Evolutionary conservation across 805 yeast species (phyloP), one percentile per base, ranked within the genome.

Genomic region (Candida ovalis): DNA sequence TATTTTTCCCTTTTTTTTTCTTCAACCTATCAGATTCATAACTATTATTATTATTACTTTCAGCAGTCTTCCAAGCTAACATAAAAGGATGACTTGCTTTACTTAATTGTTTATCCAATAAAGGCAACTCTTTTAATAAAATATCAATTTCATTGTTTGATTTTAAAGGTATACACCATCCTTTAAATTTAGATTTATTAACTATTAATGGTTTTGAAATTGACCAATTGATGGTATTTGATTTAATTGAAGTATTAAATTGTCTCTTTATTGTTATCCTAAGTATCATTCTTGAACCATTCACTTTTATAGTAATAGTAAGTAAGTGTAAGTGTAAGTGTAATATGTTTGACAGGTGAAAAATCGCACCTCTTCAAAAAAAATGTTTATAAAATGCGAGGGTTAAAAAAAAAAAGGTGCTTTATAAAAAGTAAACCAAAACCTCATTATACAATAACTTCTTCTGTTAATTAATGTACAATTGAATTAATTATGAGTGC

Each of bases 71-170:
- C 88, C 89, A 86, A 0, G 95, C 96, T 43, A 76, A 72, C 73
- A 88, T 88, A 44, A 78, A 75, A 5, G 84, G 87, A 63, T 88
- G 96, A 4, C 84, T 70, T 0, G 95, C 86, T 53, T 77, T 80
- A 1, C 63, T 58, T 0, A 84, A 62, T 3, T 69, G 59, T 55
- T 81, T 81, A 55, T 82, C 77, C 4, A 68, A 59, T 1, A 49
- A 45, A 8, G 75, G 52, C 12, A 87, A 67, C 25, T 72, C 65
- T 13, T 66, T 52, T 4, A 86, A 54, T 1, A 78, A 58, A 0
- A 25, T 39, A 1, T 74, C 66, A 0, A 86, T 73, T 2, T 81
- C 80, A 0, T 63, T 52, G 13, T 70, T 62, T 19, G 68, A 57
- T 0, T 46, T 41, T 0, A 86, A 53, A 0, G 62, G 55, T 1